A percentile compares a stretch with the other conserved stretches of the same genome.
Evolutionary conservation across 441 rosid species (phyloP).

Genomic region (Jatropha podagrica): DNA sequence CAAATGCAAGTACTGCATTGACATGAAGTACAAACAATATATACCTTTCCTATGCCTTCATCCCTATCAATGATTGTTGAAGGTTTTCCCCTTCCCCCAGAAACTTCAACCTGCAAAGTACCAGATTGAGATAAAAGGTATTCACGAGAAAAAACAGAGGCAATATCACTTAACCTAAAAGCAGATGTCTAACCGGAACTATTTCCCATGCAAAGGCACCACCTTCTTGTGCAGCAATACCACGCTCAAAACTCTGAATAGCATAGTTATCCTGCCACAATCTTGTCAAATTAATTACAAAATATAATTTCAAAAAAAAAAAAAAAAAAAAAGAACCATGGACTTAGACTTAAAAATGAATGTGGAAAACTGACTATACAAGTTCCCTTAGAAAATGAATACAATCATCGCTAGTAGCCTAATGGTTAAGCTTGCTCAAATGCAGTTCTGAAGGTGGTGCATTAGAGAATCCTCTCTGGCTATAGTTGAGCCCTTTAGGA

Average conservation of each 20-base stretch:
- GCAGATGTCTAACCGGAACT: constrained; percentile 59
- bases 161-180: constrained; percentile 15
- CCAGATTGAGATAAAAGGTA: constrained; percentile 20
- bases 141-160: constrained; percentile 5
- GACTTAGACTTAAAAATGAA: not conserved
- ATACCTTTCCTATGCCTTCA: constrained; percentile 96
- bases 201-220: constrained; percentile 96
- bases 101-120: constrained; percentile 74
- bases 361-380: not conserved
- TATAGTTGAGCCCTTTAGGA: not conserved
- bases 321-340: not conserved
- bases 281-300: not conserved
- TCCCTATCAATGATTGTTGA: constrained; percentile 82
- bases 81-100: constrained; percentile 94
- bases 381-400: not conserved
- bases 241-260: constrained; percentile 93
- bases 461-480: not conserved
- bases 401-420: not conserved
- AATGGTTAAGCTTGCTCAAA: not conserved
- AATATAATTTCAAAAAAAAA: not conserved
- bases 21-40: not conserved
- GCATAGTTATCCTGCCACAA: constrained; percentile 77
- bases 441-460: not conserved
- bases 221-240: constrained; percentile 88
- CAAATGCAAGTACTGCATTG: not conserved